Conservation (phyloP, 768 basidiomycete genomes). For the Tephrocybe sp. region DNA sequence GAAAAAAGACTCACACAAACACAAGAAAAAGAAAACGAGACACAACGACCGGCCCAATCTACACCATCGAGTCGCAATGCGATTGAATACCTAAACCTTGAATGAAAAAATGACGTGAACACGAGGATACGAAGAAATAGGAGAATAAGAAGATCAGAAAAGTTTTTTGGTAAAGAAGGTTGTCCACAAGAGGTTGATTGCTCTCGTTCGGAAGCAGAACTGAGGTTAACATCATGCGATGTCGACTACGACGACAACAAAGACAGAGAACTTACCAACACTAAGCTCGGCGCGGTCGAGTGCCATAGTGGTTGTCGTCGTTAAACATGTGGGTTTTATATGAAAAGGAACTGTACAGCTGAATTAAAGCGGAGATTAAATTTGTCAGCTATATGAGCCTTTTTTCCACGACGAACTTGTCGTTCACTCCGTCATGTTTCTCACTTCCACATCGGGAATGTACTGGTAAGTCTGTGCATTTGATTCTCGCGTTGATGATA, state of each 20-base stretch:
- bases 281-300: neutral
- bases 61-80: neutral
- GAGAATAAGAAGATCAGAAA: slow-evolving; percentile 43
- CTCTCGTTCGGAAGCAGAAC: slow-evolving; percentile 84
- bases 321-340: slow-evolving; percentile 4
- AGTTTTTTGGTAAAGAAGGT: slow-evolving; percentile 49
- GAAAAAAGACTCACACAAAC: slow-evolving; percentile 15
- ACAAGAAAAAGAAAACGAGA: neutral
- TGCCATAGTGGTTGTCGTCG: slow-evolving; percentile 7
- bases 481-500: slow-evolving; percentile 54
- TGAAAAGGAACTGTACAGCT: slow-evolving; percentile 41
- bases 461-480: slow-evolving; percentile 30
- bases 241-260: neutral
- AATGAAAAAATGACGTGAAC: slow-evolving; percentile 20
- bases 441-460: neutral
- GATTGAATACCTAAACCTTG: no score
- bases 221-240: slow-evolving; percentile 18
- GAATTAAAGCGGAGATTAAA: slow-evolving; percentile 30
- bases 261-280: slow-evolving; percentile 20
- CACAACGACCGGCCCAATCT: neutral
- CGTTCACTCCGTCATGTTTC: neutral
- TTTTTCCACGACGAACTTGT: neutral
- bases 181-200: slow-evolving; percentile 75
- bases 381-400: neutral
- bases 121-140: slow-evolving; percentile 1